phyloP scores from a whole-genome alignment of 495 filamentous ascomycete genomes.

The Neurospora sublineolata region DNA sequence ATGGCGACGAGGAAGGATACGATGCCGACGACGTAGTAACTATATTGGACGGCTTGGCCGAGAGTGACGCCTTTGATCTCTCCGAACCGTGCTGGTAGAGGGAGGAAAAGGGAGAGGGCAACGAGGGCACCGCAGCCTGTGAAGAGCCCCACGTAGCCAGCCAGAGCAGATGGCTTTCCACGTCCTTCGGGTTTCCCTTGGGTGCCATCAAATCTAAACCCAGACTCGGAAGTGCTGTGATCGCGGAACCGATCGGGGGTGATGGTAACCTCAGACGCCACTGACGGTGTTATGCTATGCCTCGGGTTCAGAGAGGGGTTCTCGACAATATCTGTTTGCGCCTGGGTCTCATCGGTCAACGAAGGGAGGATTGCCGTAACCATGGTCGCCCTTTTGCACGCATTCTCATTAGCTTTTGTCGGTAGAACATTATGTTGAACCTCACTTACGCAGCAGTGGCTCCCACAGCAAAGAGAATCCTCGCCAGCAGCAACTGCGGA shows the following conservation, averaged over 20 bases:
- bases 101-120: constrained; percentile 69
- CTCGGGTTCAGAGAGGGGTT: constrained; percentile 10
- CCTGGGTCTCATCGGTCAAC: constrained; percentile 47
- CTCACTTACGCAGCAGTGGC: constrained; percentile 64
- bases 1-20: constrained; percentile 62
- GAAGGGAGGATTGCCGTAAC: constrained; percentile 88
- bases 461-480: constrained; percentile 80
- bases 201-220: constrained; percentile 2
- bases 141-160: constrained; percentile 83
- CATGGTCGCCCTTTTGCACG: constrained; percentile 61
- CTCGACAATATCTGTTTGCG: constrained; percentile 10
- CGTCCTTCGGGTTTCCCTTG: not conserved
- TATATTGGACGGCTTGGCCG: constrained; percentile 57
- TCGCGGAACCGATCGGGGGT: constrained; percentile 42
- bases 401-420: not conserved
- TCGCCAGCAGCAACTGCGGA: constrained; percentile 74
- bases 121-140: constrained; percentile 87
- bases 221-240: constrained; percentile 5
- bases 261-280: constrained; percentile 53
- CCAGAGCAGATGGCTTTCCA: constrained; percentile 49
- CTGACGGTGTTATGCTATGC: constrained; percentile 37
- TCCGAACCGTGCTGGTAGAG: constrained; percentile 67
- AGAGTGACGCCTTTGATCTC: constrained; percentile 53
- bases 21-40: constrained; percentile 72
- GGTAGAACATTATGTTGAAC: not conserved